Percentiles rank a stretch among this genome's conserved stretches.
phyloP scores from a whole-genome alignment of 345 rosid species.

The Gossypium raimondii region DNA sequence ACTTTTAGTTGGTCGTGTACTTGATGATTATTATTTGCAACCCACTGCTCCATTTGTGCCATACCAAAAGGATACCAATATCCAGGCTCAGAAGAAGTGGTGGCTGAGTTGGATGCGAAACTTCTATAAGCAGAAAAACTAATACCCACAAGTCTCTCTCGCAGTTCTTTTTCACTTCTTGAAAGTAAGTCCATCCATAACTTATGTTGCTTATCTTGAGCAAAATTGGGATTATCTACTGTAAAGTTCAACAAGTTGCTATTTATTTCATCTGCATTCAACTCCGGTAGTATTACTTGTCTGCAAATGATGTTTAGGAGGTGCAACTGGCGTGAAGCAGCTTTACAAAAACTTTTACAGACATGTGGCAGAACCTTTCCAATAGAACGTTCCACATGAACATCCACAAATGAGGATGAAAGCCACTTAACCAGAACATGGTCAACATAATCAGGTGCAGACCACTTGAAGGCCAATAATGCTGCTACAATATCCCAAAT shows the following conservation, averaged over 20 bases:
- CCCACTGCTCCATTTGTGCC: constrained; percentile 78
- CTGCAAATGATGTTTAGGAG: constrained; percentile 68
- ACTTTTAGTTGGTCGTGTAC: constrained; percentile 37
- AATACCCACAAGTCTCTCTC: constrained; percentile 62
- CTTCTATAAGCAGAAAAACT: constrained; percentile 46
- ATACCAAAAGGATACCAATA: constrained; percentile 61
- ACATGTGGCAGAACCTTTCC: constrained; percentile 42
- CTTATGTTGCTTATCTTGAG: constrained; percentile 32
- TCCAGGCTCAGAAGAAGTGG: constrained; percentile 23
- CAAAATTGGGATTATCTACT: constrained; percentile 15
- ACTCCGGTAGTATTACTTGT: constrained; percentile 52
- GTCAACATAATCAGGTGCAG: constrained; percentile 55
- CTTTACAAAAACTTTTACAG: constrained; percentile 37
- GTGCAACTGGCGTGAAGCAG: constrained; percentile 66
- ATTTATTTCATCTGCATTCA: constrained; percentile 55
- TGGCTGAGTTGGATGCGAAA: constrained; percentile 21
- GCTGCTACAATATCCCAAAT: constrained; percentile 80
- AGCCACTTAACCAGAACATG: constrained; percentile 65
- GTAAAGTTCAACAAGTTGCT: constrained; percentile 30
- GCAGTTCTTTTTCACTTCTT: constrained; percentile 80
- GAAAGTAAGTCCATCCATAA: constrained; percentile 57
- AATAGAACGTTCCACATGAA: constrained; percentile 31
- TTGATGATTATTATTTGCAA: constrained; percentile 32
- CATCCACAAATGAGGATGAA: constrained; percentile 40
- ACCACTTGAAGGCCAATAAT: constrained; percentile 58